Conservation (phyloP, 2,329 filamentous ascomycete species). For the Alternaria brassicae region DNA sequence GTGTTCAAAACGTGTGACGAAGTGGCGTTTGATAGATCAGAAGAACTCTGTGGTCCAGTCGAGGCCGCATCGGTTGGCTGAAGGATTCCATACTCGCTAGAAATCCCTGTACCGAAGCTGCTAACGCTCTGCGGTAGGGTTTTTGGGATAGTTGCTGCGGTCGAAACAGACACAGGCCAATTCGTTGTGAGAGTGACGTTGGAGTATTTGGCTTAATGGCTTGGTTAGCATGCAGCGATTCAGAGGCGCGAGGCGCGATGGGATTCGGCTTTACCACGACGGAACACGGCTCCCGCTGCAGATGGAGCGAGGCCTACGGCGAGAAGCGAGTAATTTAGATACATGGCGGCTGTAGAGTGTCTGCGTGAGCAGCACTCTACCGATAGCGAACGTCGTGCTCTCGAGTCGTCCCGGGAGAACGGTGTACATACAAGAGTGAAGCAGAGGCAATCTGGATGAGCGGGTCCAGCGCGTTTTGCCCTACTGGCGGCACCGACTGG, state of each 20-base stretch:
- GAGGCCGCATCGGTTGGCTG: conserved; percentile 16
- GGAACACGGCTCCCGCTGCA: conserved; percentile 30
- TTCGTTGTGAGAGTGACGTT: conserved; percentile 34
- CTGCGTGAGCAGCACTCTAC: conserved; percentile 31
- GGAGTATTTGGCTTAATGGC: conserved; percentile 38
- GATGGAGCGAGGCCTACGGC: conserved; percentile 25
- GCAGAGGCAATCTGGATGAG: conserved; percentile 34
- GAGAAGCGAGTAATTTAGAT: conserved; percentile 15
- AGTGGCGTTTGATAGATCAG: conserved; percentile 1
- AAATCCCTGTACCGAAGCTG: conserved; percentile 1
- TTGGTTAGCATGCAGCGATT: conserved; percentile 39
- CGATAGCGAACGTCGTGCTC: conserved; percentile 28
- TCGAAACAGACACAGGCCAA: conserved; percentile 16
- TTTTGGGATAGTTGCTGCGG: not conserved
- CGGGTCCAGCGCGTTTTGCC: conserved; percentile 25
- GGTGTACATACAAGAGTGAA: conserved; percentile 20
- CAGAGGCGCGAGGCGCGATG: conserved; percentile 24
- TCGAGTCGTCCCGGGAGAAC: conserved; percentile 23
- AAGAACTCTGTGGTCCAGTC: conserved; percentile 6
- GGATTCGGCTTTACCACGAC: conserved; percentile 31
- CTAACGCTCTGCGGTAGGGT: conserved; percentile 2
- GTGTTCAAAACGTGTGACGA: not conserved
- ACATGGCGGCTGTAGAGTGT: conserved; percentile 29
- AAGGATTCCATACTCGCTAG: conserved; percentile 17
- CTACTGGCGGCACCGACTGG: conserved; percentile 21